These are phyloP conservation scores for Colletotrichum tofieldiae DNA, from an alignment of 2,329 filamentous ascomycete species.

Conservation along the genomic window DNA sequence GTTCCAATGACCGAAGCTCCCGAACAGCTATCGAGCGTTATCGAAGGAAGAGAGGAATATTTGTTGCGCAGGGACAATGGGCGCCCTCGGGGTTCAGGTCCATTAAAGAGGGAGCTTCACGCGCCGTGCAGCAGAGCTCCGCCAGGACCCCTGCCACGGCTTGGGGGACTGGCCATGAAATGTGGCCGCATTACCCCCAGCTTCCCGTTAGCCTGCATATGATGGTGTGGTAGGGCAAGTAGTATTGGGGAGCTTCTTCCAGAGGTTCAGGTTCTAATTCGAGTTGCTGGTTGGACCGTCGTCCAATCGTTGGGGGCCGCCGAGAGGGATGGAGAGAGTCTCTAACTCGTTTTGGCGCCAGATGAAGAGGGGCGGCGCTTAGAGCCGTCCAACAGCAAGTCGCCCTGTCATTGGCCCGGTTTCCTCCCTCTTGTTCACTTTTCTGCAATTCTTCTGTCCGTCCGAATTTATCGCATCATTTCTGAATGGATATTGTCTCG, in stretches of 20 bases:
- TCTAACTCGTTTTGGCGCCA: conserved; percentile 39
- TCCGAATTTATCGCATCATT: no score
- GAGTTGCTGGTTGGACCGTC: conserved; percentile 9
- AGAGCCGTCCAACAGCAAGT: conserved; percentile 28
- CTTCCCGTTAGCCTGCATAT: conserved; percentile 38
- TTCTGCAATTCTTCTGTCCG: neutral
- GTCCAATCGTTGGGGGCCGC: conserved; percentile 36
- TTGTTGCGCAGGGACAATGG: conserved; percentile 12
- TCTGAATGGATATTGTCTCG: neutral
- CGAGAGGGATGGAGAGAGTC: conserved; percentile 28
- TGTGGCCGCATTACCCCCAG: conserved; percentile 35
- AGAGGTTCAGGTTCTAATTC: conserved; percentile 28
- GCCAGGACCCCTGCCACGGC: conserved; percentile 32
- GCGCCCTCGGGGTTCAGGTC: conserved; percentile 29
- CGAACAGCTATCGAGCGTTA: neutral
- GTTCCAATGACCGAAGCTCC: neutral
- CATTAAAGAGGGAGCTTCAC: conserved; percentile 40
- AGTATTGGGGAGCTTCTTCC: conserved; percentile 12
- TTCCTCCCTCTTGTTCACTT: conserved; percentile 11
- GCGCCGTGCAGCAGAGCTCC: conserved; percentile 36
- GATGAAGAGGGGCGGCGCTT: conserved; percentile 43
- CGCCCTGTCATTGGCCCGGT: conserved; percentile 24
- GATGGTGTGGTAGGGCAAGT: conserved; percentile 2
- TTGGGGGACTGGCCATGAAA: conserved; percentile 22
- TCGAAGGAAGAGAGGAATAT: neutral